Evolutionary conservation across 805 yeast species (phyloP).

Genomic region (Starmerella sirachaensis): DNA sequence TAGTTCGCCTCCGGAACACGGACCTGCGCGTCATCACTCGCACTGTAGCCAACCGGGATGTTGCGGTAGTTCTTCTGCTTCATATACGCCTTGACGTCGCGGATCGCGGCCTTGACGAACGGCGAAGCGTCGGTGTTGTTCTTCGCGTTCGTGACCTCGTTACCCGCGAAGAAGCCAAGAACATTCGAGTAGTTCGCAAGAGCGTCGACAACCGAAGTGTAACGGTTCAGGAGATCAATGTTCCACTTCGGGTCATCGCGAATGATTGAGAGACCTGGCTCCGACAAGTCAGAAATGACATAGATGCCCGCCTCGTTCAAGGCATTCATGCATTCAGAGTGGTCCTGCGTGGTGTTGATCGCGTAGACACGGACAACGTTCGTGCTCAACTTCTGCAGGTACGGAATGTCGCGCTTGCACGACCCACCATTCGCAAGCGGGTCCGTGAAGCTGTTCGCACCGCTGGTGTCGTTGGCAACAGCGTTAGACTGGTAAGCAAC

Average conservation of each 20-base stretch:
- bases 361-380: constrained; percentile 82
- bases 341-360: constrained; percentile 57
- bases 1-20: constrained; percentile 70
- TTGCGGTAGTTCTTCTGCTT: constrained; percentile 49
- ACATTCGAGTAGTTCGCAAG: constrained; percentile 68
- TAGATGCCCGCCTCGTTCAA: constrained; percentile 81
- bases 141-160: constrained; percentile 79
- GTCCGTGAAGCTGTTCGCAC: constrained; percentile 51
- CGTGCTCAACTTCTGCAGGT: constrained; percentile 51
- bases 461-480: constrained; percentile 32
- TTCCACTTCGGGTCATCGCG: constrained; percentile 74
- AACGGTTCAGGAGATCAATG: constrained; percentile 56
- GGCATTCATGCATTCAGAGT: constrained; percentile 64
- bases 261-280: constrained; percentile 67
- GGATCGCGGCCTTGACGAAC: constrained; percentile 88
- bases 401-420: constrained; percentile 78
- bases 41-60: constrained; percentile 90
- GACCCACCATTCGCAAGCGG: constrained; percentile 60
- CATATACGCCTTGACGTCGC: constrained; percentile 77
- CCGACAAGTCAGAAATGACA: constrained; percentile 78
- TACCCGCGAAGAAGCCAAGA: constrained; percentile 93
- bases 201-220: constrained; percentile 69
- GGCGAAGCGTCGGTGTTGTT: constrained; percentile 84
- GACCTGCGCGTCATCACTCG: constrained; percentile 76
- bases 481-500: constrained; percentile 69